Base-by-base conservation (phyloP, 2,329 filamentous ascomycete genomes). In the Exserohilum turcica region DNA sequence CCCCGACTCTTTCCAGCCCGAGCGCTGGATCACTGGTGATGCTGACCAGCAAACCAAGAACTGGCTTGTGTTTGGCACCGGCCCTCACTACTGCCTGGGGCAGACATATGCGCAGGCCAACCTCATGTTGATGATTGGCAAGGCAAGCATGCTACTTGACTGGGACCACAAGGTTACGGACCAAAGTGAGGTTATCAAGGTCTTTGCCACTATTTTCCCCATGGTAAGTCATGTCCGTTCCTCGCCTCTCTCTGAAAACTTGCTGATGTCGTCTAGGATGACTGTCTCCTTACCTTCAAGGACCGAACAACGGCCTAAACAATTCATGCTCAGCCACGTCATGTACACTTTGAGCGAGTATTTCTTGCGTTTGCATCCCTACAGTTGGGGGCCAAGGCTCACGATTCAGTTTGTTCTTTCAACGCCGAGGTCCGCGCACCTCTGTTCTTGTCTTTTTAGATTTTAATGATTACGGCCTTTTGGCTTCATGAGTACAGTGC, bases 151-250 rank as follows among this genome's bases (percentile, higher is more conserved):
- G 74, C 81, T 87, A 71, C 81, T 97, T 63, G 86, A 97, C 76
- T 97, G 93, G 93, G 84, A 87, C 74, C 94, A 99, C 76, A 86
- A 91, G 73, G 78, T 91, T 15, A 97, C 94, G 9, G 86, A 89
- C 0, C 71, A 81, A 54, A 96, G 91, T 0, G 94, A 99, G 79
- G 88, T 96, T 76, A 97, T 99, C 77, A 93, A 96, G 80, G 93
- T 97, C 63, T 99, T 97, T 78, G 94, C 94, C 35, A 97, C 92
- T 24, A 96, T 99, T 66, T 99, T 99, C 83, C 94, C 94, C 51
- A 89, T 89, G 89, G 92, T 95, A 78, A 76, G 87, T 79, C 36
- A 10, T 6, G 7, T 12, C 49, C 2, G 8, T 12, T 6, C 60
- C 50, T 48, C 58, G 28, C 36, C 6, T 3, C 29, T 40, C 4